These are phyloP conservation scores for Colletotrichum tamarilloi DNA, from an alignment of 2,329 filamentous ascomycete species.

Conservation along the genomic window DNA sequence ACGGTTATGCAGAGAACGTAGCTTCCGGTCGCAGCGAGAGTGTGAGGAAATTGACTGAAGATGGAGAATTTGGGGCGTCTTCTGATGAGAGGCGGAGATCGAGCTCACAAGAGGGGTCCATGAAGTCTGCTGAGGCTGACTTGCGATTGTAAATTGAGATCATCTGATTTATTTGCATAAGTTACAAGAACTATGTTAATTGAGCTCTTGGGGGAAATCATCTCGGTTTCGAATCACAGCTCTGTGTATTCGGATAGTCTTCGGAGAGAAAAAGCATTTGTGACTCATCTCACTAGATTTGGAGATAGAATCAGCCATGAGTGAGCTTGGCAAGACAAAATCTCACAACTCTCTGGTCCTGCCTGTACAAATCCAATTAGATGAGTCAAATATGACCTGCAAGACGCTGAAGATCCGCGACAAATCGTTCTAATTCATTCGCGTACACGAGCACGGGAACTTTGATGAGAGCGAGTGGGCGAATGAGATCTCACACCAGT, in stretches of 20 bases:
- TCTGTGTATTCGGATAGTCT: neutral
- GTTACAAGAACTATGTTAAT: neutral
- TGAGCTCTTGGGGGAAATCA: neutral
- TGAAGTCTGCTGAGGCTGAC: neutral
- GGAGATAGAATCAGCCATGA: neutral
- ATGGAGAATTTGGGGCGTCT: neutral
- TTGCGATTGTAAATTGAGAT: neutral
- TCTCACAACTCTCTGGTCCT: neutral
- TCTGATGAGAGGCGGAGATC: neutral
- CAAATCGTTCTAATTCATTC: no score
- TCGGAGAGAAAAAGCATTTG: neutral
- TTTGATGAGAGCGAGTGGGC: neutral
- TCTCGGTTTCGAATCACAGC: neutral
- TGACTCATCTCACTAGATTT: neutral
- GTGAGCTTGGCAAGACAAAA: neutral
- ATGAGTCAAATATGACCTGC: neutral
- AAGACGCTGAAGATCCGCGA: no score
- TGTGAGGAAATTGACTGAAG: neutral
- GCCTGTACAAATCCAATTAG: neutral
- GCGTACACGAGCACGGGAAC: no score
- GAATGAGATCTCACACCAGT: neutral
- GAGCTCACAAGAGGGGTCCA: neutral
- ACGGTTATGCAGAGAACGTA: neutral
- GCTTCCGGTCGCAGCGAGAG: neutral
- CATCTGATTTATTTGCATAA: neutral